These are phyloP conservation scores for Fusarium chaquense DNA, from an alignment of 2,329 filamentous ascomycete genomes.

Conservation along the genomic window DNA sequence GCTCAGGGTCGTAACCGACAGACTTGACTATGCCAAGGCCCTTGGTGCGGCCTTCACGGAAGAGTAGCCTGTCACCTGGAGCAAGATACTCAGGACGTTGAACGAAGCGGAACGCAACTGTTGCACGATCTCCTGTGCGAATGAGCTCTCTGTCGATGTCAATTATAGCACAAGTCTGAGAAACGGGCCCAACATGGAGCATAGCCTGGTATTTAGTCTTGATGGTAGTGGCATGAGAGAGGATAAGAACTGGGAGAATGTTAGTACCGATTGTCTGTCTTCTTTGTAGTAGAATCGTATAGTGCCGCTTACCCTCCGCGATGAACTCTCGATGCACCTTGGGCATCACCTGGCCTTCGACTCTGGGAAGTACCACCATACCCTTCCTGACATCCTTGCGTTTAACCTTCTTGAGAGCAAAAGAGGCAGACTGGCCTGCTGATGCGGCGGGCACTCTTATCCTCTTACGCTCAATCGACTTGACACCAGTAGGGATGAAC, in stretches of 20 bases:
- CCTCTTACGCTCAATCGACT: constrained; percentile 94
- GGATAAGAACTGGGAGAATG: constrained; percentile 77
- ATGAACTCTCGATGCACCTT: constrained; percentile 83
- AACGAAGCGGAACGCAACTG: constrained; percentile 93
- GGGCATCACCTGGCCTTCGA: constrained; percentile 75
- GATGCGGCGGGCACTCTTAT: constrained; percentile 88
- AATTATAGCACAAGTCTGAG: constrained; percentile 96
- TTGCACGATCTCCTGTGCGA: constrained; percentile 91
- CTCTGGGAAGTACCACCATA: constrained; percentile 93
- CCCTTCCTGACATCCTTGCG: constrained; percentile 96
- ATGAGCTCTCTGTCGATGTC: constrained; percentile 98
- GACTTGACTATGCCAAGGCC: constrained; percentile 94
- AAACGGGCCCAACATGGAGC: constrained; percentile 94
- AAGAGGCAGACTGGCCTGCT: constrained; percentile 92
- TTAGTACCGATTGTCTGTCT: constrained; percentile 10
- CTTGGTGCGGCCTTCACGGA: constrained; percentile 95
- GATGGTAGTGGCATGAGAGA: constrained; percentile 96
- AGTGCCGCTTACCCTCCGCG: constrained; percentile 71
- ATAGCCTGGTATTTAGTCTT: constrained; percentile 98
- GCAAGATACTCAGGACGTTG: constrained; percentile 93
- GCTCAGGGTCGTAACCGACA: constrained; percentile 82
- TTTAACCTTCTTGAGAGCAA: constrained; percentile 87
- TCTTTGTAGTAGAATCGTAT: not conserved
- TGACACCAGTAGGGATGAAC: constrained; percentile 86
- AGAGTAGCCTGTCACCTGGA: constrained; percentile 88